A percentile compares a stretch with the other conserved stretches of the same genome.
Evolutionary conservation across 331 rosid genomes (phyloP).

Genomic region (Stylosanthes scabra): DNA sequence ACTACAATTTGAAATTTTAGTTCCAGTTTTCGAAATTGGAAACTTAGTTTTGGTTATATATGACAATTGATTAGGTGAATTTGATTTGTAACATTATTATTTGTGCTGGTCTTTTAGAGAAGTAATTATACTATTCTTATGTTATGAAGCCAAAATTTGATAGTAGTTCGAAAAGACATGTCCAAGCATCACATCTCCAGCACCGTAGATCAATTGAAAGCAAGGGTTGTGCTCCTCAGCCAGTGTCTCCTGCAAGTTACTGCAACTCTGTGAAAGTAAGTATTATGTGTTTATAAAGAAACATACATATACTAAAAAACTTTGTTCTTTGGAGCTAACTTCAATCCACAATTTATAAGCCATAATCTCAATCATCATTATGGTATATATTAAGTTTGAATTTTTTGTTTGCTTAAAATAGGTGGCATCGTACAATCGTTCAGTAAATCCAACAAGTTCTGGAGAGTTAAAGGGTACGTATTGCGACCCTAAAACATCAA

Average conservation of each 20-base stretch:
- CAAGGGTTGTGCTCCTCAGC: conserved; percentile 36
- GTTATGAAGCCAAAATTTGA: conserved; percentile 53
- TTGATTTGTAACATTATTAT: background rate
- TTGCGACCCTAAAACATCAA: conserved; percentile 47
- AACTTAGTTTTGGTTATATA: background rate
- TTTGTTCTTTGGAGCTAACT: background rate
- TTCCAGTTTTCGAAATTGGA: conserved; percentile 17
- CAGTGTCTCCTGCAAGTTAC: conserved; percentile 48
- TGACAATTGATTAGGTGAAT: background rate
- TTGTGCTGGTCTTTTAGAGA: conserved; percentile 15
- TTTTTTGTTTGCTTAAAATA: conserved; percentile 38
- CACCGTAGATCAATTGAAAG: conserved; percentile 43
- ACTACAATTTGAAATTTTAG: conserved; percentile 14
- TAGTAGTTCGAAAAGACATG: conserved; percentile 40
- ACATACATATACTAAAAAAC: background rate
- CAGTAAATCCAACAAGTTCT: conserved; percentile 37
- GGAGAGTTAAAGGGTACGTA: conserved; percentile 42
- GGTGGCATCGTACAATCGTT: conserved; percentile 51
- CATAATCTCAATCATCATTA: conserved; percentile 5
- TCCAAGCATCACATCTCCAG: conserved; percentile 41
- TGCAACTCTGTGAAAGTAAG: conserved; percentile 55
- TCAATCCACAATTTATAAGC: conserved; percentile 3
- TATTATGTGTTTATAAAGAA: background rate
- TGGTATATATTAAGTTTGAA: background rate
- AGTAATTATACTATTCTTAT: conserved; percentile 12